These are phyloP conservation scores for Pleurotus platypus DNA, from an alignment of 768 basidiomycete species.

Conservation along the genomic window DNA sequence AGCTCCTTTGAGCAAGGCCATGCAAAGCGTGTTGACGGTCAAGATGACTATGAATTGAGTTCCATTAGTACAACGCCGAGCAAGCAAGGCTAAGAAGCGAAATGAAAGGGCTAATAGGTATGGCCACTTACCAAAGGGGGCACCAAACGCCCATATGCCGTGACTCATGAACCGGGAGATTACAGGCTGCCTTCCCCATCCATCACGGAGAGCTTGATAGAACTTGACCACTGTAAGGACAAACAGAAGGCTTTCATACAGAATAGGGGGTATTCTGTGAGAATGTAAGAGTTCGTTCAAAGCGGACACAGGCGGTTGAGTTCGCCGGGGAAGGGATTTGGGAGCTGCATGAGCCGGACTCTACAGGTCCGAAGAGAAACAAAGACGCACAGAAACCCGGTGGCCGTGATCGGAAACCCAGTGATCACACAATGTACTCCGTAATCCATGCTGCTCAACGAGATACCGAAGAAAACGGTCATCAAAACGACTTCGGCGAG, in stretches of 20 bases:
- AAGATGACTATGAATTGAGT: slow-evolving; percentile 12
- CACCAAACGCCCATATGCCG: slow-evolving; percentile 22
- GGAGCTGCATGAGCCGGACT: too few species aligned
- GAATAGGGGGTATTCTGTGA: slow-evolving; percentile 13
- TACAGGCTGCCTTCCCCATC: slow-evolving; percentile 19
- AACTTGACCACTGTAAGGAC: slow-evolving; percentile 22
- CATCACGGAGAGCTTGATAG: slow-evolving; percentile 18
- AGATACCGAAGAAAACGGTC: slow-evolving; percentile 11
- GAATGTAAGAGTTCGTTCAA: background rate
- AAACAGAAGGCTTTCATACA: slow-evolving; percentile 20
- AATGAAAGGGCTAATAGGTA: background rate
- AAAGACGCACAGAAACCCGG: slow-evolving; percentile 18
- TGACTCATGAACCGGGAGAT: slow-evolving; percentile 21
- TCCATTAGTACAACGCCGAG: too few species aligned
- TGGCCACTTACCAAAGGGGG: slow-evolving; percentile 16
- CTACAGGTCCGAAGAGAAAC: background rate
- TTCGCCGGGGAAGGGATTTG: background rate
- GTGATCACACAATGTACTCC: slow-evolving; percentile 17
- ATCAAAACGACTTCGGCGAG: slow-evolving; percentile 13
- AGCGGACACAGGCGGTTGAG: background rate
- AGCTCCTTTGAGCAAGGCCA: slow-evolving; percentile 12
- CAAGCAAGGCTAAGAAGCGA: background rate
- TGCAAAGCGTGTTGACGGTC: slow-evolving; percentile 14
- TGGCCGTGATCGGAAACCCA: slow-evolving; percentile 12
- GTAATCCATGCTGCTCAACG: slow-evolving; percentile 11